Evolutionary conservation across 2,329 filamentous ascomycete species (phyloP).

Genomic region (Cryoendolithus antarcticus): DNA sequence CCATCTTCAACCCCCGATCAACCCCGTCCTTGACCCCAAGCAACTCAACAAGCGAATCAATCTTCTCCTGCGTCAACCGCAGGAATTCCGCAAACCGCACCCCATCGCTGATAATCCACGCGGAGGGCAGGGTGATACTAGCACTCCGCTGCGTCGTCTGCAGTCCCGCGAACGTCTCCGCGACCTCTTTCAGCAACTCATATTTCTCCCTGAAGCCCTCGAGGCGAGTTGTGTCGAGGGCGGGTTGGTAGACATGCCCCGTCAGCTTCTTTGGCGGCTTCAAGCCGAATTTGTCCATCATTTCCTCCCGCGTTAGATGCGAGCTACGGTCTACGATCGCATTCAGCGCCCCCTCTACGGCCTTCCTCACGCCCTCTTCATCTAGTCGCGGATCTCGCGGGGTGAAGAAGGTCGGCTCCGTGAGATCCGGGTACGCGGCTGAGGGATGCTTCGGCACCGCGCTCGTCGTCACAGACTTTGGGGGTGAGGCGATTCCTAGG

Average conservation of each 20-base stretch:
- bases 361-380: slow-evolving; percentile 24
- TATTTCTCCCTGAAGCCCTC: slow-evolving; percentile 35
- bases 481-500: slow-evolving; percentile 33
- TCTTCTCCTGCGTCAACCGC: slow-evolving; percentile 27
- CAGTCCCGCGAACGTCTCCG: slow-evolving; percentile 20
- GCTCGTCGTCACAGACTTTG: slow-evolving; percentile 29
- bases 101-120: slow-evolving; percentile 31
- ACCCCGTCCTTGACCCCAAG: slow-evolving; percentile 32
- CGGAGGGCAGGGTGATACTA: slow-evolving; percentile 19
- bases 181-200: slow-evolving; percentile 29
- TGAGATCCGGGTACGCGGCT: slow-evolving; percentile 32
- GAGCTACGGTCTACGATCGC: slow-evolving; percentile 34
- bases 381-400: slow-evolving; percentile 31
- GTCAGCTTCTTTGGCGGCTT: slow-evolving; percentile 31
- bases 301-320: slow-evolving; percentile 27
- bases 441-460: slow-evolving; percentile 34
- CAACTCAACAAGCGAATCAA: slow-evolving; percentile 32
- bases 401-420: slow-evolving; percentile 33
- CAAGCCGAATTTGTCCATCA: slow-evolving; percentile 35
- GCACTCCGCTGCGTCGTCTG: slow-evolving; percentile 17
- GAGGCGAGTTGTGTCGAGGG: slow-evolving; percentile 32
- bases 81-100: slow-evolving; percentile 31
- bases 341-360: slow-evolving; percentile 29
- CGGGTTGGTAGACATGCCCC: slow-evolving; percentile 23
- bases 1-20: slow-evolving; percentile 31